A percentile compares a stretch with the other conserved stretches of the same genome.
These are phyloP conservation scores for Exophiala aquamarina DNA, from an alignment of 2,329 filamentous ascomycete genomes.

Conservation along the genomic window DNA sequence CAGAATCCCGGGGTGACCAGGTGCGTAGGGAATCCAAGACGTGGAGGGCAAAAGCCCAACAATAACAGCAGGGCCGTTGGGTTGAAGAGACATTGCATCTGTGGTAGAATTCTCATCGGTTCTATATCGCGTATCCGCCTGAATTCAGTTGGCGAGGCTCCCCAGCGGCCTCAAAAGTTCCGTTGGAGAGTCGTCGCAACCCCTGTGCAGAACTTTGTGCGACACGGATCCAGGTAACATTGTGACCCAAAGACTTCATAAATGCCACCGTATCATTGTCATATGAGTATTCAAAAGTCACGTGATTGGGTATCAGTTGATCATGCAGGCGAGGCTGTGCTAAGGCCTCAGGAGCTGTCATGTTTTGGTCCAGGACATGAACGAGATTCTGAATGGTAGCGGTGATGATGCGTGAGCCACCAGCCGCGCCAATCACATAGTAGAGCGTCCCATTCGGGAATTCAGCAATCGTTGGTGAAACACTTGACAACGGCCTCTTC, in stretches of 20 bases:
- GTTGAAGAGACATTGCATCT: no score
- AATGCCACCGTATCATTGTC: slow-evolving; percentile 64
- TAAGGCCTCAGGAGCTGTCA: slow-evolving; percentile 63
- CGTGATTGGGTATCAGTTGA: slow-evolving; percentile 72
- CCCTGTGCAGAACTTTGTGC: slow-evolving; percentile 71
- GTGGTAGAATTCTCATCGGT: no score
- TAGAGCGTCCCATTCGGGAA: slow-evolving; percentile 64
- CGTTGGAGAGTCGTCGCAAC: slow-evolving; percentile 60
- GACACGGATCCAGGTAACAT: slow-evolving; percentile 66
- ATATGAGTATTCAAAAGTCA: slow-evolving; percentile 68
- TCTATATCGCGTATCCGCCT: slow-evolving; percentile 59
- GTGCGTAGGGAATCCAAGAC: no score
- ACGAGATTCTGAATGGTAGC: slow-evolving; percentile 72
- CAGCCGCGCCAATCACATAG: slow-evolving; percentile 72
- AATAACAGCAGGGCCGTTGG: no score
- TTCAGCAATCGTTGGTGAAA: slow-evolving; percentile 76
- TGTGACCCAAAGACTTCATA: slow-evolving; percentile 66
- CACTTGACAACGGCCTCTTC: slow-evolving; percentile 82
- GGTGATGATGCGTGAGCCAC: slow-evolving; percentile 81
- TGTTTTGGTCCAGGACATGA: slow-evolving; percentile 66
- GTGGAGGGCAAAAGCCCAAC: no score
- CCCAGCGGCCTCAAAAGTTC: slow-evolving; percentile 73
- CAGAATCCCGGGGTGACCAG: no score
- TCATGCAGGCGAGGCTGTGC: slow-evolving; percentile 72
- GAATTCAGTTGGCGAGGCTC: slow-evolving; percentile 74